A percentile compares a stretch with the other conserved stretches of the same genome.
Evolutionary conservation across 441 rosid species (phyloP).

Genomic region (Codiaeum variegatum): DNA sequence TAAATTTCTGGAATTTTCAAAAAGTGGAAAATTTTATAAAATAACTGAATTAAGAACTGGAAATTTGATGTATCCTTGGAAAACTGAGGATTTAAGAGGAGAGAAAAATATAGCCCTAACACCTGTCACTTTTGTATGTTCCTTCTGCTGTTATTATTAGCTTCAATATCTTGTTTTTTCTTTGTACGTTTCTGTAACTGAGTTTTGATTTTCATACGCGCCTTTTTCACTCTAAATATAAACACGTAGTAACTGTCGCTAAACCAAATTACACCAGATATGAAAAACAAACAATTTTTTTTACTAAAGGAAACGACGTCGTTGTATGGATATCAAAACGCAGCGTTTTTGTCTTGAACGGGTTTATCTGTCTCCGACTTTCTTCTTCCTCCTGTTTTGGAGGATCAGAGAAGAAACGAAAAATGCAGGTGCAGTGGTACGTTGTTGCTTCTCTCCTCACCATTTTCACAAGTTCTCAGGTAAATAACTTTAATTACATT

Average conservation of each 20-base stretch:
- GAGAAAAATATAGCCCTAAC: not conserved
- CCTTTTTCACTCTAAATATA: not conserved
- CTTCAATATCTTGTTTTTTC: not conserved
- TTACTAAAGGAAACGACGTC: not conserved
- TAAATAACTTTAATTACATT: slow-evolving; percentile 5
- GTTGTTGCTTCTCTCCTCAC: slow-evolving; percentile 65
- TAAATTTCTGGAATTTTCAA: not conserved
- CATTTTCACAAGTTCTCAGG: slow-evolving; percentile 73
- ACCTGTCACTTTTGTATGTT: not conserved
- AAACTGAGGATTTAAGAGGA: not conserved
- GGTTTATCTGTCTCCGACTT: not conserved
- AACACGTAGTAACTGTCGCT: not conserved
- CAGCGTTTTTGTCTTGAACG: not conserved
- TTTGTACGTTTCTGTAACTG: not conserved
- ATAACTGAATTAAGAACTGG: not conserved
- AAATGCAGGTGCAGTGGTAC: slow-evolving; percentile 57
- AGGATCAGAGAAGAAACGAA: not conserved
- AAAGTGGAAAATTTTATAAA: not conserved
- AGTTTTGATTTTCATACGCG: not conserved
- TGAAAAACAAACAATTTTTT: no score
- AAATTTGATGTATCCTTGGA: not conserved
- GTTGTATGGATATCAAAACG: not conserved
- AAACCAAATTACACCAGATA: not conserved
- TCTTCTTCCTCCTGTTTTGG: not conserved
- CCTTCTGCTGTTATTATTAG: not conserved